These are phyloP conservation scores for Pistacia vera DNA, from an alignment of 345 rosid genomes.

Conservation along the genomic window DNA sequence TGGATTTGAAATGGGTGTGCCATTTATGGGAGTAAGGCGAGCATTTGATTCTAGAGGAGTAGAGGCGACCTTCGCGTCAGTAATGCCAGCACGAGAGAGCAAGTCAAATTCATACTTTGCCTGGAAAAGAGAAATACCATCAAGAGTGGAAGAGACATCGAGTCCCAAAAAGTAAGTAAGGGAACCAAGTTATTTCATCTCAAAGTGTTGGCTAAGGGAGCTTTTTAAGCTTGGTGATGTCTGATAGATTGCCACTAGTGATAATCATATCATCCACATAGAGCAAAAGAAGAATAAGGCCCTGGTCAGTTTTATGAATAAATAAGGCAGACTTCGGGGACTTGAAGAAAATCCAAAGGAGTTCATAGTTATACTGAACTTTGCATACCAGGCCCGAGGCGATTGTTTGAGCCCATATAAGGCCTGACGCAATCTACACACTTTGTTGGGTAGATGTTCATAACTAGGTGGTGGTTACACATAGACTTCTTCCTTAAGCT, in stretches of 20 bases:
- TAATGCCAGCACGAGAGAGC: neutral
- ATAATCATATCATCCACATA: conserved; percentile 1
- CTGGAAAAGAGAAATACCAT: neutral
- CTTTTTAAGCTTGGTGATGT: neutral
- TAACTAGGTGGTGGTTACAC: no score
- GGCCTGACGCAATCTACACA: no score
- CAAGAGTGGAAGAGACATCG: neutral
- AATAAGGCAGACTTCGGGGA: neutral
- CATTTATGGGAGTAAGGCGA: neutral
- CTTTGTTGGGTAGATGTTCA: no score
- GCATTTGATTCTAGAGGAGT: neutral
- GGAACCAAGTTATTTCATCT: neutral
- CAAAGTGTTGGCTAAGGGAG: neutral
- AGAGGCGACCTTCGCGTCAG: neutral
- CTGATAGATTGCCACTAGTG: no score
- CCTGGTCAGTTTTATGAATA: no score
- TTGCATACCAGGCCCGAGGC: neutral
- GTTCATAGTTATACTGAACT: neutral
- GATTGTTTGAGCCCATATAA: neutral
- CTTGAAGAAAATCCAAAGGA: neutral
- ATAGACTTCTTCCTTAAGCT: no score
- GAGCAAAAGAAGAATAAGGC: neutral
- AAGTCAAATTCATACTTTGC: neutral
- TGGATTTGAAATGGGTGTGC: neutral
- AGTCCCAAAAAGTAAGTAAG: neutral